Percentiles rank a stretch among this genome's conserved stretches.
Conservation (phyloP, 371 early-diverging fungal species). For the Actinomortierella wolfii region DNA sequence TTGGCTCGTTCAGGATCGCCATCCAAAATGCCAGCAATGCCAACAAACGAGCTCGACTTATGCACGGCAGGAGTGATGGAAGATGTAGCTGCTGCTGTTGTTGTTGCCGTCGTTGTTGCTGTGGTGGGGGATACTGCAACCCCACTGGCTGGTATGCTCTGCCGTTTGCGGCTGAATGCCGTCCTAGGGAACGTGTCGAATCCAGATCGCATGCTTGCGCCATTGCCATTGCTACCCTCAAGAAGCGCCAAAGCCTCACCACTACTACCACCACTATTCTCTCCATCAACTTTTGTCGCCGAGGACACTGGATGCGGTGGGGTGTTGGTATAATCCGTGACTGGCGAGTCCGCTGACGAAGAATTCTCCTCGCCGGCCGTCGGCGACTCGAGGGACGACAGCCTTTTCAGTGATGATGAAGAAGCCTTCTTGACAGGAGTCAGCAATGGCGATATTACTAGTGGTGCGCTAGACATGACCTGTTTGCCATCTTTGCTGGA, state of each 20-base stretch:
- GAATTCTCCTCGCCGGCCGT: slow-evolving; percentile 9
- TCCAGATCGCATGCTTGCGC: neutral
- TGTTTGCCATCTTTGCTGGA: too few relatives aligned
- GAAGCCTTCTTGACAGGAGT: slow-evolving; percentile 32
- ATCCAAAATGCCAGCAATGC: slow-evolving; percentile 39
- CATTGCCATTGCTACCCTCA: too few relatives aligned
- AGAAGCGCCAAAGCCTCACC: too few relatives aligned
- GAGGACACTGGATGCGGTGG: too few relatives aligned
- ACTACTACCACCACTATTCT: too few relatives aligned
- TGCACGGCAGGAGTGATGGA: neutral
- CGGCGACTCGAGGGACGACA: slow-evolving; percentile 30
- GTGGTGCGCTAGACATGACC: too few relatives aligned
- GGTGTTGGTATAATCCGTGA: too few relatives aligned
- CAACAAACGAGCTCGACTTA: slow-evolving; percentile 20
- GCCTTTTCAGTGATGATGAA: slow-evolving; percentile 17
- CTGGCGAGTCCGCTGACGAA: too few relatives aligned
- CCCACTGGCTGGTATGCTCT: neutral
- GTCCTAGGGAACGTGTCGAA: slow-evolving; percentile 20
- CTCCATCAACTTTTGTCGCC: too few relatives aligned
- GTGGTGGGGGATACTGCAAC: neutral
- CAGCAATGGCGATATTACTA: slow-evolving; percentile 14
- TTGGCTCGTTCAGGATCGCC: slow-evolving; percentile 1
- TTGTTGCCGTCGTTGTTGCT: too few relatives aligned
- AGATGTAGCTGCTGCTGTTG: too few relatives aligned
- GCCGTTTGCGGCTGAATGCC: neutral